Evolutionary conservation across 169 alveolate species (phyloP), one percentile per base, ranked within the genome.

Genomic region (Amoebophrya sp.): DNA sequence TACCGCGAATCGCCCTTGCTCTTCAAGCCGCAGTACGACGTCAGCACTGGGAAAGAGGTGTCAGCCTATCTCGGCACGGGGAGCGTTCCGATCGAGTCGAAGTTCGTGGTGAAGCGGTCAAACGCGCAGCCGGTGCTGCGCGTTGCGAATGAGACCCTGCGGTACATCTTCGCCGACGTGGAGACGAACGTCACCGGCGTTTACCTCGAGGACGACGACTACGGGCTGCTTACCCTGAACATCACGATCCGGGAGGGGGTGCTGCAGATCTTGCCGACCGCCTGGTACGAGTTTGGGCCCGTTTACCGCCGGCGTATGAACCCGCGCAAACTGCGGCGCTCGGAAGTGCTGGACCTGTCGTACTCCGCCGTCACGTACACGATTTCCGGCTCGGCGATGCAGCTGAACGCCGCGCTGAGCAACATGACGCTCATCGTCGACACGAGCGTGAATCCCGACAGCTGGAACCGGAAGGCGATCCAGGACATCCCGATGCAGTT

Each of bases 251-350:
- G 38, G 38, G 34, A 58, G 26, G 78, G 78, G 34, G 2, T 2
- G 5, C 23, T 58, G 23, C 29, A 2, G 23, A n/a, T 58, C 34
- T 16, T 58, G 29, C 78, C 78, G 34, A 58, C 78, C 34, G 78
- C 78, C 34, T 58, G 78, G 78, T 58, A 58, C 78, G 78, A 58
- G 78, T 58, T 58, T n/a, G 78, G 78, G 26, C 78, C 78, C 29
- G 78, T n/a, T 13, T 58, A 58, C 78, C 78, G 78, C 34, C 78
- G 78, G 7, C 7, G 78, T 13, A 2, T 58, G 78, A 23, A 23
- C 39, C 78, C 78, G 26, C 78, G 78, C 10, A 58, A 58, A 29
- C 23, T 58, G 78, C 78, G 78, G 34, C 78, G 78, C 29, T 7
- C 29, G 34, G 4, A 2, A 7, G 78, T 58, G 78, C 34, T 58